Conservation (phyloP, 805 yeast genomes). For the Myxozyma neglecta region DNA sequence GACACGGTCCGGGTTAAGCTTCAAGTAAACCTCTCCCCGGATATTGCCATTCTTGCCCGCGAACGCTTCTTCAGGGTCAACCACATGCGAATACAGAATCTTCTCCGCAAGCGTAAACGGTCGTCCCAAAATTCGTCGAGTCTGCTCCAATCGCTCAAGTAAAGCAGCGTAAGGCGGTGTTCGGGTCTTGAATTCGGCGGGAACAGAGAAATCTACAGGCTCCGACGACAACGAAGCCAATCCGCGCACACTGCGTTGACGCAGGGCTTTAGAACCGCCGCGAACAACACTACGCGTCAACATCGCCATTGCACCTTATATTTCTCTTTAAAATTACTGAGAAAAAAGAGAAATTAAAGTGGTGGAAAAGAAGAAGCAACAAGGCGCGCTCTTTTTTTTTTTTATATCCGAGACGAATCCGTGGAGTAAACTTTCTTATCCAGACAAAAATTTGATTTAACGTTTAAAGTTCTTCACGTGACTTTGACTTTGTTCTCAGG, state of each 20-base stretch:
- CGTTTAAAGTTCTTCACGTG: background rate
- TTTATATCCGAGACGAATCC: too few species aligned
- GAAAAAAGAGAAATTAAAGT: background rate
- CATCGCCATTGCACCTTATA: background rate
- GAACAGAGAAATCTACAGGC: constrained; percentile 43
- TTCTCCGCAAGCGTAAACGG: constrained; percentile 96
- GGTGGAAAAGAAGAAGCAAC: background rate
- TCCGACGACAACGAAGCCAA: constrained; percentile 21
- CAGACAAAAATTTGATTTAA: background rate
- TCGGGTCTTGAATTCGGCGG: constrained; percentile 63
- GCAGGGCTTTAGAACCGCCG: background rate
- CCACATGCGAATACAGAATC: constrained; percentile 91
- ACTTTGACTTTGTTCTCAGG: background rate
- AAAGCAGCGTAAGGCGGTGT: constrained; percentile 63
- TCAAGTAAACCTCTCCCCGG: constrained; percentile 88
- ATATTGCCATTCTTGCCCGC: constrained; percentile 28
- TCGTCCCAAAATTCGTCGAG: constrained; percentile 62
- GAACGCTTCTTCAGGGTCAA: constrained; percentile 71
- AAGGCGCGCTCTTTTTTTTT: too few species aligned
- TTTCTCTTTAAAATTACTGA: background rate
- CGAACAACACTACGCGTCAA: background rate
- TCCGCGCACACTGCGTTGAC: constrained; percentile 3
- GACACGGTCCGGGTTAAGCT: constrained; percentile 95
- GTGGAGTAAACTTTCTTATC: background rate
- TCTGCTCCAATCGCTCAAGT: constrained; percentile 58